Evolutionary conservation across 225 moss, liverwort and hornwort species (phyloP).

Genomic region (Pleurozium schreberi): DNA sequence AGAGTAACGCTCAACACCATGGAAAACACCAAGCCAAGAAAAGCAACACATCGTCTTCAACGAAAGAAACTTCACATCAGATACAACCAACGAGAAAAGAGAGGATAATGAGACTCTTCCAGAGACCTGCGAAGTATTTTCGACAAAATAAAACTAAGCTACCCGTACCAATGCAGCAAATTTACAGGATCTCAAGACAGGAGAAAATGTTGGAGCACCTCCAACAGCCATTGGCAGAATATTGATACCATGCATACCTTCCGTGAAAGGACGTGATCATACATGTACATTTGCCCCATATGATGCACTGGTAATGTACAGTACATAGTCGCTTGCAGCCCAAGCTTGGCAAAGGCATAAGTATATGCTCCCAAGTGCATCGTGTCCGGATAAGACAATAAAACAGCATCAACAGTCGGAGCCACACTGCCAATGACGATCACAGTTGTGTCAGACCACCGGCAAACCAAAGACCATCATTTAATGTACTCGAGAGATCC

Average conservation of each 20-base stretch:
- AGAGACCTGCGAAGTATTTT: background rate
- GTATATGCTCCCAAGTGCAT: conserved; percentile 93
- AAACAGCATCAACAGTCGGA: conserved; percentile 74
- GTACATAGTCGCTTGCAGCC: conserved; percentile 88
- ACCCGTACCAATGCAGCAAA: background rate
- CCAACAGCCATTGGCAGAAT: background rate
- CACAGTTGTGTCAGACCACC: background rate
- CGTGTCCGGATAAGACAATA: conserved; percentile 92
- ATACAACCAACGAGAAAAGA: background rate
- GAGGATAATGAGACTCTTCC: background rate
- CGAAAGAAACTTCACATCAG: background rate
- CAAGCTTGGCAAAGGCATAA: conserved; percentile 90
- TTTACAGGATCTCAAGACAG: background rate
- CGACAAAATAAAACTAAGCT: background rate
- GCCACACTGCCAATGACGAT: conserved; percentile 48
- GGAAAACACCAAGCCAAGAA: background rate
- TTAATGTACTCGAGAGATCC: background rate
- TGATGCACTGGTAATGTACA: conserved; percentile 97
- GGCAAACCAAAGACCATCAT: background rate
- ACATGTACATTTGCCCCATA: conserved; percentile 99
- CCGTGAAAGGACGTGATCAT: conserved; percentile 92
- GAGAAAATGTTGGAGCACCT: background rate
- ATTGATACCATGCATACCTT: conserved; percentile 36
- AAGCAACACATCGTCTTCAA: background rate
- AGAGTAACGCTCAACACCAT: conserved; percentile 16